Conservation (phyloP, 2,329 filamentous ascomycete species). For the Aspergillus caelatus region DNA sequence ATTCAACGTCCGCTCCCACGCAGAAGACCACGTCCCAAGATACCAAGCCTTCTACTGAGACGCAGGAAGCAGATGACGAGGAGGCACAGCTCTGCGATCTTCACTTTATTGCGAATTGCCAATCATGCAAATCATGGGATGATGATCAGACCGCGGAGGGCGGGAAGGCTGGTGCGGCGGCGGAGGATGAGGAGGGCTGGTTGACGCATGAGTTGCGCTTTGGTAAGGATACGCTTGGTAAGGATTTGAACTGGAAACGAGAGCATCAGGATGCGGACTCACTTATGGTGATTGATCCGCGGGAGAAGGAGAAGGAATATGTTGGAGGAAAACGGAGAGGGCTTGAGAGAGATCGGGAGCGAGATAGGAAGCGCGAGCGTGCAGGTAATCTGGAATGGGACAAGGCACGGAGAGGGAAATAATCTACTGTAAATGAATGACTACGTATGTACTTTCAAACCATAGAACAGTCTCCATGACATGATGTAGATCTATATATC, state of each 20-base stretch:
- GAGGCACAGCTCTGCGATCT: conserved; percentile 83
- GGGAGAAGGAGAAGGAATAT: conserved; percentile 76
- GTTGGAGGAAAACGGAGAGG: conserved; percentile 64
- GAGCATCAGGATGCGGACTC: conserved; percentile 74
- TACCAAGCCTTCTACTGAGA: conserved; percentile 13
- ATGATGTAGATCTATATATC: conserved; percentile 1
- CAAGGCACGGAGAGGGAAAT: conserved; percentile 15
- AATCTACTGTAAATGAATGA: not conserved
- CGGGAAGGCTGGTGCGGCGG: conserved; percentile 52
- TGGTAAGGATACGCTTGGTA: conserved; percentile 85
- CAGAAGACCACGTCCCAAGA: conserved; percentile 10
- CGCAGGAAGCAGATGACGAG: conserved; percentile 49
- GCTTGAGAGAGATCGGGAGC: conserved; percentile 40
- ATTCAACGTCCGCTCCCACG: conserved; percentile 32
- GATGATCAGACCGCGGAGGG: conserved; percentile 45
- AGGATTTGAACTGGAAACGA: conserved; percentile 84
- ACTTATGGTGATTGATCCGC: conserved; percentile 89
- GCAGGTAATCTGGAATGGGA: conserved; percentile 42
- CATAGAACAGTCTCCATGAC: not conserved
- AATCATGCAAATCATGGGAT: conserved; percentile 88
- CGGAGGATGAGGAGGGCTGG: conserved; percentile 67
- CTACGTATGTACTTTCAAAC: not conserved
- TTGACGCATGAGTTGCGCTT: conserved; percentile 85
- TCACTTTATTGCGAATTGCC: conserved; percentile 94
- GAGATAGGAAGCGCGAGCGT: conserved; percentile 40